Conservation (phyloP, 192 early-diverging fungal genomes). For the Linderina pennispora region DNA sequence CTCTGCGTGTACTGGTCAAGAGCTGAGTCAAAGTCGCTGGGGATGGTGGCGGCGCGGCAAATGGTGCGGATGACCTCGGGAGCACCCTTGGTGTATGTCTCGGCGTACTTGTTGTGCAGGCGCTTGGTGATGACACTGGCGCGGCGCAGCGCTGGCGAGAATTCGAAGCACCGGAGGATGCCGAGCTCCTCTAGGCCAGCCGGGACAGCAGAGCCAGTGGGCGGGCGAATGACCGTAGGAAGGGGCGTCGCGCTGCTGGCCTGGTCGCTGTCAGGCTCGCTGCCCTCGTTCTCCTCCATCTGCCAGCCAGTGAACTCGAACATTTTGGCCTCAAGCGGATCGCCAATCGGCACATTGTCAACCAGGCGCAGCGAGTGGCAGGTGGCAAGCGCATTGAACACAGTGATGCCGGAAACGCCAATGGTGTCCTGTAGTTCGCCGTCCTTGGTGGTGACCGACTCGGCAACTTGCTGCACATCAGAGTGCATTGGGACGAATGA, state of each 20-base stretch:
- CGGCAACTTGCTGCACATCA: constrained; percentile 1
- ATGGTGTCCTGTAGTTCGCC: neutral
- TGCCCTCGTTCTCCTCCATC: constrained; percentile 70
- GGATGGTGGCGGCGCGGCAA: constrained; percentile 72
- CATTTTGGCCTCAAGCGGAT: constrained; percentile 96
- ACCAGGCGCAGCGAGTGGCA: constrained; percentile 87
- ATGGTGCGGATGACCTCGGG: constrained; percentile 88
- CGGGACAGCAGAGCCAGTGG: constrained; percentile 46
- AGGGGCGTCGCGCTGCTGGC: constrained; percentile 9
- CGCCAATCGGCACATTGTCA: constrained; percentile 74
- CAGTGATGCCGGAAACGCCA: constrained; percentile 1
- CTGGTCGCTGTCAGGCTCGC: neutral
- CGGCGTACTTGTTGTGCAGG: constrained; percentile 7
- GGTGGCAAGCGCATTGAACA: constrained; percentile 60
- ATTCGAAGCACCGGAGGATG: constrained; percentile 80
- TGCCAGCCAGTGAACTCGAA: constrained; percentile 92
- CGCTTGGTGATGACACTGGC: constrained; percentile 82
- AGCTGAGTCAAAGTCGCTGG: constrained; percentile 65
- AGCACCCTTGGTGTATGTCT: constrained; percentile 91
- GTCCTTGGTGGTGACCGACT: neutral
- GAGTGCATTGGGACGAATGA: constrained; percentile 35
- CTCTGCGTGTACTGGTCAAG: constrained; percentile 79
- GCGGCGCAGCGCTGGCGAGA: constrained; percentile 77
- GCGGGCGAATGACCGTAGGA: constrained; percentile 74
- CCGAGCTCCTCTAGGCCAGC: constrained; percentile 37